Base-by-base conservation (phyloP, 768 basidiomycete genomes). In the Agrocybe pediades region DNA sequence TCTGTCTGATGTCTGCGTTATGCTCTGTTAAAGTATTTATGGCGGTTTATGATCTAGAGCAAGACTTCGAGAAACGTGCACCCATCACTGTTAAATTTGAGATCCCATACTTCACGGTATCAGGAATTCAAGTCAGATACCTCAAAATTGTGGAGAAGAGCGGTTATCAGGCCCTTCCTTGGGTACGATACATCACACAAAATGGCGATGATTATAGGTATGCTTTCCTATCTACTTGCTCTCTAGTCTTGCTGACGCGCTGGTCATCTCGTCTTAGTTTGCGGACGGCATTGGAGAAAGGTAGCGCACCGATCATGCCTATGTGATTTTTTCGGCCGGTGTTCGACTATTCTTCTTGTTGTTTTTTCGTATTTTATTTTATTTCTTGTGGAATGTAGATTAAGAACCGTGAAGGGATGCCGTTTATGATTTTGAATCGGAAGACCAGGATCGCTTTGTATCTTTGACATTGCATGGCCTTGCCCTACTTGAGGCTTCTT, bases 101-200 rank as follows among this genome's bases (percentile, higher is more conserved):
- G 74, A 98, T 99, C 39, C 96, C 97, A 0, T 98, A 98, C 73
- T 98, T 98, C 69, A 98, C 96, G 0, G 94, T 97, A 4, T 95
- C 94, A 0, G 95, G 95, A 3, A 95, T 98, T 53, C 96, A 98
- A 71, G 97, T 99, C 13, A 85, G 97, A 47, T 98, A 98, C 71
- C 81, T 99, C 58, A 98, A 98, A 73, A 94, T 99, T 48, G 95
- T 98, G 0, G 97, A 99, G 73, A 98, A 98, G 80, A 93, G 91
- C 56, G 97, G 95, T 17, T 98, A 99, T 70, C 93, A 96, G 70
- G 92, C 94, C 3, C 71, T 96, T 41, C 95, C 95, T 1, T 97
- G 95, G 95, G 95, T 98, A 54, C 78, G 95, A 54, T 97, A 94
- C 67, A 92, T 95, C 54, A 92, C 92, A 1, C 90, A 93, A 70